Evolutionary conservation across 345 rosid genomes (phyloP).

Genomic region (Lepidium africanum): DNA sequence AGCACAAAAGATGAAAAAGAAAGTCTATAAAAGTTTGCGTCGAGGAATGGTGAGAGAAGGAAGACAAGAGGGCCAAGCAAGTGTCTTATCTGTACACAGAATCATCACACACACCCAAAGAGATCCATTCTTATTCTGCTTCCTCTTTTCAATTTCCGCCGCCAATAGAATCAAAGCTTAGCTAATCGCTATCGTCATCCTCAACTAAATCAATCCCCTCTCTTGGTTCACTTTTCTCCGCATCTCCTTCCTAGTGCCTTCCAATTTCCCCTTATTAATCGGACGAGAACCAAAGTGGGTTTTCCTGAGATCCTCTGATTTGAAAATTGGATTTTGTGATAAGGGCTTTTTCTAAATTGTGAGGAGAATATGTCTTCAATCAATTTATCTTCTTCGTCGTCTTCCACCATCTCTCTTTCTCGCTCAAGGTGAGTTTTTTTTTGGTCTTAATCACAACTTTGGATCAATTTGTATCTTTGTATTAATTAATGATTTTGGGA

Average conservation of each 20-base stretch:
- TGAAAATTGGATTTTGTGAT: background rate
- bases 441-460: background rate
- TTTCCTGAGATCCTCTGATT: background rate
- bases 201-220: background rate
- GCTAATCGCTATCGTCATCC: slow-evolving; percentile 17
- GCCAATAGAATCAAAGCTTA: slow-evolving; percentile 3
- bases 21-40: slow-evolving; percentile 19
- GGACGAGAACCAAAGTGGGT: background rate
- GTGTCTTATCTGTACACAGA: slow-evolving; percentile 16
- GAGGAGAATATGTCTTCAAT: slow-evolving; percentile 31
- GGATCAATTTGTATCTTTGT: background rate
- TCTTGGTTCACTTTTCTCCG: background rate
- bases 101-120: background rate
- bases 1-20: background rate
- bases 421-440: slow-evolving; percentile 25
- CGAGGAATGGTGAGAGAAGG: background rate
- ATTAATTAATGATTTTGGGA: background rate
- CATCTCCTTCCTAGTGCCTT: slow-evolving; percentile 5
- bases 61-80: slow-evolving; percentile 7
- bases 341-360: background rate
- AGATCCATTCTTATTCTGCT: background rate
- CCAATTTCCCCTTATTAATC: background rate
- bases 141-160: slow-evolving; percentile 1
- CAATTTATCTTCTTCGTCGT: slow-evolving; percentile 29
- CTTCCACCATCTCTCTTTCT: slow-evolving; percentile 35